phyloP scores from a whole-genome alignment of 371 early-diverging fungal species.

The Apophysomyces trapeziformis region DNA sequence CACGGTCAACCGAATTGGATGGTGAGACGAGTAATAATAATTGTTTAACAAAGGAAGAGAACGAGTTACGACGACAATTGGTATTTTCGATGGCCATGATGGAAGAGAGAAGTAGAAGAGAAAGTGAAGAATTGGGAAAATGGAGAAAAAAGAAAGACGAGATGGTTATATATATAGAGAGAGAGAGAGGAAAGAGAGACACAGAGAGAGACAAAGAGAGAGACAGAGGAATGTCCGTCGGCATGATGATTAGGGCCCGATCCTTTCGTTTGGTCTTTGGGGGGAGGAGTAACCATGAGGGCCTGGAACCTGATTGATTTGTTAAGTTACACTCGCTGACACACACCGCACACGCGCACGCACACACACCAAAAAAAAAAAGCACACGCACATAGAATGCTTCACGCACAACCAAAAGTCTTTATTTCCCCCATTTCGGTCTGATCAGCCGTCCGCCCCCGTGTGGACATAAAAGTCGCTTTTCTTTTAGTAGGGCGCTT shows the following conservation, averaged over 20 bases:
- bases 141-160: constrained; percentile 1
- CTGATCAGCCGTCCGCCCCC: constrained; percentile 3
- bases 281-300: background rate
- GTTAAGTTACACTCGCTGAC: constrained; percentile 7
- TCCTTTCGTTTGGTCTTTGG: constrained; percentile 3
- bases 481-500: background rate
- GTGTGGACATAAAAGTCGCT: background rate
- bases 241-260: constrained; percentile 23
- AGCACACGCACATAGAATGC: too few relatives aligned
- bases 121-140: background rate
- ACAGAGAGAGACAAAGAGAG: background rate
- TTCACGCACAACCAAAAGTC: background rate
- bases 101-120: constrained; percentile 4
- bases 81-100: constrained; percentile 10
- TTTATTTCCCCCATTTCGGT: background rate
- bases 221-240: constrained; percentile 12
- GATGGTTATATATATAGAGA: constrained; percentile 8
- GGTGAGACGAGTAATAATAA: constrained; percentile 22
- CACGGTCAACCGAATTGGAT: constrained; percentile 12
- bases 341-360: background rate
- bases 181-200: constrained; percentile 9
- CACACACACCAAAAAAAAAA: background rate
- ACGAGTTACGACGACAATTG: constrained; percentile 17
- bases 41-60: constrained; percentile 23
- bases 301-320: constrained; percentile 9